phyloP scores from a whole-genome alignment of 2,329 filamentous ascomycete genomes.

The Cryphonectria naterciae region DNA sequence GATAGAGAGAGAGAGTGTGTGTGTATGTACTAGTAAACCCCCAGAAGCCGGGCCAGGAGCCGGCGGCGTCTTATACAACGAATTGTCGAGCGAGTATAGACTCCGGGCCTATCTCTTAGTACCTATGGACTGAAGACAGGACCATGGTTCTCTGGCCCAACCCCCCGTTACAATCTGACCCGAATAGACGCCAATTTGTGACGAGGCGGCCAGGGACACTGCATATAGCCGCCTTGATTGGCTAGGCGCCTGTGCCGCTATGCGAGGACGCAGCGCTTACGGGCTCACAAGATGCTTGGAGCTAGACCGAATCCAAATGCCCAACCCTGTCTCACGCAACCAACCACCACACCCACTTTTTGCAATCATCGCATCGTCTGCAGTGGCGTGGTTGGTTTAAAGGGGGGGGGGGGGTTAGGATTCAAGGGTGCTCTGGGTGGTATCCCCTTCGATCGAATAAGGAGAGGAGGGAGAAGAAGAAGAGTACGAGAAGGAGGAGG shows the following conservation, averaged over 20 bases:
- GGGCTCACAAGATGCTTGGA: conserved; percentile 18
- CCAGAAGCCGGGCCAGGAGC: neutral
- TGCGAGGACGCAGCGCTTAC: conserved; percentile 26
- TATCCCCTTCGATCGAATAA: neutral
- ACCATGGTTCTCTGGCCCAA: neutral
- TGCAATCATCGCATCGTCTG: neutral
- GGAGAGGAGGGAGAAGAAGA: neutral
- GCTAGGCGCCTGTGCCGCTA: conserved; percentile 20
- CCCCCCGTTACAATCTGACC: neutral
- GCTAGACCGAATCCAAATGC: conserved; percentile 7
- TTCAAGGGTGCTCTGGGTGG: neutral
- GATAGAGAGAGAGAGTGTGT: neutral
- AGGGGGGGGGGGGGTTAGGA: neutral
- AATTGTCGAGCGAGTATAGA: neutral
- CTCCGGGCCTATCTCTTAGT: no score
- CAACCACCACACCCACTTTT: conserved; percentile 4
- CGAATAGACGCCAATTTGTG: conserved; percentile 26
- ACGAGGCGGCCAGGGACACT: conserved; percentile 21
- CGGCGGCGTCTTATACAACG: neutral
- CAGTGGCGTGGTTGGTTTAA: conserved; percentile 7
- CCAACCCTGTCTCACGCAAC: neutral
- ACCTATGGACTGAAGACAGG: neutral
- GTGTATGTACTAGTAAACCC: neutral
- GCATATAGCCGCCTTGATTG: conserved; percentile 26
- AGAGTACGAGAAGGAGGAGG: neutral